Base-by-base conservation (phyloP, 2,329 filamentous ascomycete genomes). In the Calonectria crousiana region DNA sequence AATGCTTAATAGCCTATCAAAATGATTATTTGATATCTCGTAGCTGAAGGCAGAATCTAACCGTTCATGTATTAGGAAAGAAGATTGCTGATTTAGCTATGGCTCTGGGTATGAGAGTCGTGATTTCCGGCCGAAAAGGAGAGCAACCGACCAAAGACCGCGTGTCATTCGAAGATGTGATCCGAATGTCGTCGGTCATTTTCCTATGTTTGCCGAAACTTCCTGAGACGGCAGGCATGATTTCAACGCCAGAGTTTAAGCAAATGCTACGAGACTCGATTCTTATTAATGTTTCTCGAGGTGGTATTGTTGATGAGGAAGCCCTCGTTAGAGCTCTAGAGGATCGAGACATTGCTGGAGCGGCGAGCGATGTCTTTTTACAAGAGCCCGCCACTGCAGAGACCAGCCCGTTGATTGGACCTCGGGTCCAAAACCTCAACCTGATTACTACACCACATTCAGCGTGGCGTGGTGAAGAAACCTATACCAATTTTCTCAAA, bases 281-380 rank as follows among this genome's bases (percentile, higher is more conserved):
- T 26, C n/a, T 71, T 6, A 26, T 71, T 20, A 71, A 65, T n/a
- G 34, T 66, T 32, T 65, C 68, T 14, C 68, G 68, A 1, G 58
- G 68, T 13, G 68, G 68, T 1, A 66, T 44, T 34, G 68, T 71
- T 2, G n/a, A 71, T 5, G 68, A 71, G 14, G 68, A 47, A 13
- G 58, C 68, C 2, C 34, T 71, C 2, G 34, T 71, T 6, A 53
- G 20, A 16, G 68, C 47, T 11, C 47, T 71, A 16, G 47, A 65
- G 20, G 16, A 71, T 3, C 23, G 68, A 4, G 18, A 56, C 1
- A 71, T 71, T 28, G 68, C 68, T 13, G 68, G 68, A 13, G 68
- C 68, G 13, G 68, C 68, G 6, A 71, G 58, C 11, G 68, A 71
- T 30, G 68, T 71, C 10, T 71, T 34, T n/a, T 18, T 30, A 9